Percentiles rank a stretch among this genome's conserved stretches.
phyloP scores from a whole-genome alignment of 2,329 filamentous ascomycete species.

The Leptographium galeiforme region DNA sequence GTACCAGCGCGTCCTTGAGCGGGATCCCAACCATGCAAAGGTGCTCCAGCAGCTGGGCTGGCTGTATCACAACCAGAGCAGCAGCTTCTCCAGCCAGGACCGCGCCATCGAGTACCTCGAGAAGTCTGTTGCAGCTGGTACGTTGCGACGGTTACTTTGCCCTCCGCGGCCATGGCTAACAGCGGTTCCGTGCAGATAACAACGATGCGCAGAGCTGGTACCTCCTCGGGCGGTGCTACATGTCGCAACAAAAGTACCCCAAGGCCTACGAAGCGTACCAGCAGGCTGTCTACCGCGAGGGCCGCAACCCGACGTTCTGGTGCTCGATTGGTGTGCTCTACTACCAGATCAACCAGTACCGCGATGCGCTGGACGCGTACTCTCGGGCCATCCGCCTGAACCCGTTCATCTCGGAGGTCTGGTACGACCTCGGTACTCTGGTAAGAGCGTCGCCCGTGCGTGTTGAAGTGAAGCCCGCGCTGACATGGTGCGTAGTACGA shows the following conservation, averaged over 20 bases:
- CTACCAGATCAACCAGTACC: constrained; percentile 99
- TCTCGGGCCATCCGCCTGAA: constrained; percentile 92
- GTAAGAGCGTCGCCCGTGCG: constrained; percentile 36
- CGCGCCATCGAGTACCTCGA: constrained; percentile 94
- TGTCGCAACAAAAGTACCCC: constrained; percentile 98
- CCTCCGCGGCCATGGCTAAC: constrained; percentile 16
- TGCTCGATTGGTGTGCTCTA: constrained; percentile 98
- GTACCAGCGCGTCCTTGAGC: constrained; percentile 84
- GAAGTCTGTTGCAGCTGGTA: constrained; percentile 88
- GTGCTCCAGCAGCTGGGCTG: constrained; percentile 95
- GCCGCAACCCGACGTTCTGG: constrained; percentile 97
- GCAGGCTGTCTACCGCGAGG: constrained; percentile 95
- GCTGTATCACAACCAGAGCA: constrained; percentile 94
- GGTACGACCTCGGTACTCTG: constrained; percentile 94
- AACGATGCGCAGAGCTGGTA: constrained; percentile 98
- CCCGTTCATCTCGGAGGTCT: constrained; percentile 96
- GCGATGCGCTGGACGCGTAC: constrained; percentile 93
- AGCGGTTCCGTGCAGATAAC: constrained; percentile 50
- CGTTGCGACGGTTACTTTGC: constrained; percentile 20
- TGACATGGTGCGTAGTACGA: constrained; percentile 53
- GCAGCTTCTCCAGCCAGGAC: constrained; percentile 81
- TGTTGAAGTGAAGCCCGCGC: background rate
- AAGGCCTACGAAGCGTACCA: constrained; percentile 98
- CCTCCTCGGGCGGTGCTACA: constrained; percentile 91
- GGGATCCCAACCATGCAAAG: constrained; percentile 93